Conservation (phyloP, 2,329 filamentous ascomycete species). For the Xylariales sp. region DNA sequence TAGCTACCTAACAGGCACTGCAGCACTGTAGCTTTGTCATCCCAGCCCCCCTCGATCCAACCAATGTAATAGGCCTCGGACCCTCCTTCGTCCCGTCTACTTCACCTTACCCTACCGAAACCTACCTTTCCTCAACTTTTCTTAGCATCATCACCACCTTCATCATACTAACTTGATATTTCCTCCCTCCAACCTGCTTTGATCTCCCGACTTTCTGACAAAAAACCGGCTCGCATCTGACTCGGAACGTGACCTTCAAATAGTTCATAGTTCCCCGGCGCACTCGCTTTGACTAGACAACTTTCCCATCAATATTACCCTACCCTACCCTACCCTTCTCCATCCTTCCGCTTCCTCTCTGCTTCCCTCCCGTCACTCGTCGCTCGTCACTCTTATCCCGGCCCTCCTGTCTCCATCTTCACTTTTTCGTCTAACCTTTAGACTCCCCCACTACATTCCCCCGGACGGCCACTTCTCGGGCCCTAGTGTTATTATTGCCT, state of each 20-base stretch:
- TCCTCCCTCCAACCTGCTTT: not conserved
- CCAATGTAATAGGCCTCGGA: not conserved
- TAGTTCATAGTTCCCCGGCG: not conserved
- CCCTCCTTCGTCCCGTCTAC: constrained; percentile 18
- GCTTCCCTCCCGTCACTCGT: not conserved
- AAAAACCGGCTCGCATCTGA: not conserved
- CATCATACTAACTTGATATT: constrained; percentile 8
- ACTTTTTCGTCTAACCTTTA: constrained; percentile 10
- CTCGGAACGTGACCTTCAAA: not conserved
- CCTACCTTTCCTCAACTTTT: not conserved
- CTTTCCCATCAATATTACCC: not conserved
- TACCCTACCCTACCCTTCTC: not conserved
- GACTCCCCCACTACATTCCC: constrained; percentile 18
- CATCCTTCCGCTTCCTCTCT: not conserved
- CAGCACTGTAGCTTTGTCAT: constrained; percentile 13
- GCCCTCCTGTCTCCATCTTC: constrained; percentile 12
- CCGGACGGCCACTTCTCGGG: constrained; percentile 39
- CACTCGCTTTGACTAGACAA: not conserved
- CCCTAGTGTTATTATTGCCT: constrained; percentile 37
- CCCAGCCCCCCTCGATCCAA: not conserved
- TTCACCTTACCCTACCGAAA: not conserved
- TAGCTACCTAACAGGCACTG: too few species aligned
- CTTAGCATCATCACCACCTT: not conserved
- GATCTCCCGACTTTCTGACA: not conserved
- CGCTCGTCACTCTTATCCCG: not conserved